Percentiles rank a stretch among this genome's conserved stretches.
Evolutionary conservation across 768 basidiomycete genomes (phyloP).

Genomic region (Calvatia gigantea): DNA sequence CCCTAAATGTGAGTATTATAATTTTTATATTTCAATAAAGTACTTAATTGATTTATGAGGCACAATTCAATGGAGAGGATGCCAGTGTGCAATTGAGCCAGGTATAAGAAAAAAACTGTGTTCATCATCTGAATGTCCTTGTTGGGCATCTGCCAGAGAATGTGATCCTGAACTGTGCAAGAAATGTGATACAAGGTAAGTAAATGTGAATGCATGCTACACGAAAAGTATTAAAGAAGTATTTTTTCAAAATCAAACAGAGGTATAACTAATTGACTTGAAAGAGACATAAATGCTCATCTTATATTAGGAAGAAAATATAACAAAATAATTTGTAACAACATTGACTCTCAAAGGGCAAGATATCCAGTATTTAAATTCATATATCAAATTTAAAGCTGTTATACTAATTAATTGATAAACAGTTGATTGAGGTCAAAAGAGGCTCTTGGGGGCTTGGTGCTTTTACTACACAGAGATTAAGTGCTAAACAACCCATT

Average conservation of each 20-base stretch:
- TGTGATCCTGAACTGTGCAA: conserved; percentile 68
- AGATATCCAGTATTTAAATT: conserved; percentile 40
- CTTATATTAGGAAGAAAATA: conserved; percentile 37
- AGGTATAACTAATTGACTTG: background rate
- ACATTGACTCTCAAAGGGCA: conserved; percentile 39
- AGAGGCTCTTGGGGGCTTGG: conserved; percentile 10
- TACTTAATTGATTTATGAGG: conserved; percentile 33
- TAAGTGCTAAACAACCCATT: conserved; percentile 5
- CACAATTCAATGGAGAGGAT: conserved; percentile 52
- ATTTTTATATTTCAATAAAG: background rate
- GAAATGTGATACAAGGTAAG: conserved; percentile 48
- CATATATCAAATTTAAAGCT: background rate
- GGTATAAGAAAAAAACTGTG: conserved; percentile 12
- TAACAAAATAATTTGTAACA: conserved; percentile 48
- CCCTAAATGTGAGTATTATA: conserved; percentile 40
- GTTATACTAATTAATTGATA: background rate
- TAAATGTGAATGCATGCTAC: too few species aligned
- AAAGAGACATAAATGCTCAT: conserved; percentile 1
- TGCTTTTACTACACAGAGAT: background rate
- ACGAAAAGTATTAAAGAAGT: conserved; percentile 19
- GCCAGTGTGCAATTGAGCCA: conserved; percentile 35
- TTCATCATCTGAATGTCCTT: conserved; percentile 46
- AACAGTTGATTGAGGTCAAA: conserved; percentile 3
- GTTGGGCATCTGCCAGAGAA: conserved; percentile 47
- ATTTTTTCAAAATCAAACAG: conserved; percentile 3